Percentiles rank a stretch among this genome's conserved stretches.
These are phyloP conservation scores for Tillandsia fasciculata DNA, from an alignment of 176 grass and related monocot genomes.

Conservation along the genomic window DNA sequence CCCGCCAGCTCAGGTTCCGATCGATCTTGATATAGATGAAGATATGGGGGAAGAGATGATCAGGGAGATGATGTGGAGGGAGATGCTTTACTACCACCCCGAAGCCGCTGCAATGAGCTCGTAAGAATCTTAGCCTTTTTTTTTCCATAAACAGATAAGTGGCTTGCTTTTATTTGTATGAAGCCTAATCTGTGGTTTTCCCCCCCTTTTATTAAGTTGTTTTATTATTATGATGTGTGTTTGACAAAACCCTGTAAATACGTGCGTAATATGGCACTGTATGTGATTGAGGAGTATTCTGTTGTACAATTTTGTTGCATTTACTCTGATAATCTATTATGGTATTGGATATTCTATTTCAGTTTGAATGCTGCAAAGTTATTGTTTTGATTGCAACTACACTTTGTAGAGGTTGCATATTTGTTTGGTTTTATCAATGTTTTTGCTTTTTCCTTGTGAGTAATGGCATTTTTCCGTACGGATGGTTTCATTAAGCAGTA, in stretches of 20 bases:
- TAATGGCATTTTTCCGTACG: too few species aligned
- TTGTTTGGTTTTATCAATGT: too few species aligned
- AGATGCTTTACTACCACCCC: conserved; percentile 38
- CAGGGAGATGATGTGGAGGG: conserved; percentile 40
- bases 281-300: background rate
- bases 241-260: background rate
- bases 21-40: conserved; percentile 36
- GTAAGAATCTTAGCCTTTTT: conserved; percentile 22
- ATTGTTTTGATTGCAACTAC: too few species aligned
- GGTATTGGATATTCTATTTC: too few species aligned
- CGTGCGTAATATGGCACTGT: background rate
- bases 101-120: conserved; percentile 18
- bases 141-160: background rate
- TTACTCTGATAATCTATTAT: background rate
- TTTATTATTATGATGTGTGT: background rate
- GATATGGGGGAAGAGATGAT: conserved; percentile 34
- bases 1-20: conserved; percentile 28
- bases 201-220: background rate
- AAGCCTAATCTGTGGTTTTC: background rate
- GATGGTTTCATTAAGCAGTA: too few species aligned
- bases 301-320: conserved; percentile 6
- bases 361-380: too few species aligned
- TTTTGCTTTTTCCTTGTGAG: too few species aligned
- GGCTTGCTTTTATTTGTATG: conserved; percentile 4
- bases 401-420: too few species aligned